Conservation (phyloP, 2,329 filamentous ascomycete genomes). For the Paraphaeosphaeria sporulosa region DNA sequence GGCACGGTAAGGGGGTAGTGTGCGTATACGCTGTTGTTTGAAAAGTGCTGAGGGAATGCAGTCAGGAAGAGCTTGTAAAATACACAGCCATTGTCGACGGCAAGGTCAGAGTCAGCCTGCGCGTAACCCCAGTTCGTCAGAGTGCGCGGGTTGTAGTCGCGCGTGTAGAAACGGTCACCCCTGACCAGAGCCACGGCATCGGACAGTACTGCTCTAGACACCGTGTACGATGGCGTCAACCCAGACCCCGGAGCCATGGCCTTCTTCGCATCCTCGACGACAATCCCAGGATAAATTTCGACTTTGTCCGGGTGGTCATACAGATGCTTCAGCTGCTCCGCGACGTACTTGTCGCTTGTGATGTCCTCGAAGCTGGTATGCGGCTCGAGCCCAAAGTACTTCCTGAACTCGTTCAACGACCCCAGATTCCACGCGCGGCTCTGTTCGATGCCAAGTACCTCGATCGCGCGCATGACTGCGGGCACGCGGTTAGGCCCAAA, state of each 20-base stretch:
- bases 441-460: slow-evolving; percentile 82
- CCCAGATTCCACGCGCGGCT: slow-evolving; percentile 79
- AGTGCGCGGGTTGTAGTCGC: slow-evolving; percentile 73
- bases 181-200: slow-evolving; percentile 82
- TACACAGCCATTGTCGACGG: slow-evolving; percentile 80
- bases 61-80: slow-evolving; percentile 85
- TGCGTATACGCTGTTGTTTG: slow-evolving; percentile 78
- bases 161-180: slow-evolving; percentile 79
- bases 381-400: slow-evolving; percentile 78
- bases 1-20: slow-evolving; percentile 80
- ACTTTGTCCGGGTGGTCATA: slow-evolving; percentile 83
- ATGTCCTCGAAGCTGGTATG: slow-evolving; percentile 84
- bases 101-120: slow-evolving; percentile 75
- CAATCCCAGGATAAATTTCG: slow-evolving; percentile 80
- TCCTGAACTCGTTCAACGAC: slow-evolving; percentile 83
- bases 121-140: slow-evolving; percentile 87
- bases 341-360: slow-evolving; percentile 76
- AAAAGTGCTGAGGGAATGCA: slow-evolving; percentile 83
- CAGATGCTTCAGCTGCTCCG: slow-evolving; percentile 63
- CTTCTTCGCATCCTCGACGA: slow-evolving; percentile 77
- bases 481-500: slow-evolving; percentile 74
- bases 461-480: slow-evolving; percentile 74
- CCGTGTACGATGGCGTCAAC: slow-evolving; percentile 77
- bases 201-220: slow-evolving; percentile 77
- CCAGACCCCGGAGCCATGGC: slow-evolving; percentile 74